A percentile compares a stretch with the other conserved stretches of the same genome.
Conservation (phyloP, 163 green algal species). For the Trebouxia gelatinosa region DNA sequence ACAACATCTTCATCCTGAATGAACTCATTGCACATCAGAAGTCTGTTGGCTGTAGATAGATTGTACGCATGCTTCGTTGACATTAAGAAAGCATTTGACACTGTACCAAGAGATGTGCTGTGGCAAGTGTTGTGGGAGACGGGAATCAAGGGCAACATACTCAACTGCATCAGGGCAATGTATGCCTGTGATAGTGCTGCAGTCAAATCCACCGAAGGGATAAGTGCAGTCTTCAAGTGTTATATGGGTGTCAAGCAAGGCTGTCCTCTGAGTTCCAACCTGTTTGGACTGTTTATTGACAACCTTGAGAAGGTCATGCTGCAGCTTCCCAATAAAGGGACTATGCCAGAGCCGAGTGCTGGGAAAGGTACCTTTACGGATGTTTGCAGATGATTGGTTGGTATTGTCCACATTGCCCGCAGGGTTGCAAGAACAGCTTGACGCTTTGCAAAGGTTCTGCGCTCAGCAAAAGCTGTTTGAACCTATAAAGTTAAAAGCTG, state of each 20-base stretch:
- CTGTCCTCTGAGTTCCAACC: not conserved
- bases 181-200: not conserved
- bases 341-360: not conserved
- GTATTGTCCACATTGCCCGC: not conserved
- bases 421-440: slow-evolving; percentile 1
- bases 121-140: not conserved
- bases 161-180: not conserved
- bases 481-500: not conserved
- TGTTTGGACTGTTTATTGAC: slow-evolving; percentile 7
- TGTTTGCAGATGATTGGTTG: slow-evolving; percentile 14
- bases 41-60: too few relatives aligned
- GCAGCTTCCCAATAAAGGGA: not conserved
- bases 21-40: not conserved
- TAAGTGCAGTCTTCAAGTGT: not conserved
- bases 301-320: not conserved
- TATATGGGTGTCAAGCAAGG: not conserved
- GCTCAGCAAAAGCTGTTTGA: not conserved
- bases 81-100: slow-evolving; percentile 9
- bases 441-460: not conserved
- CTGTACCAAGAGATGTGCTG: slow-evolving; percentile 8
- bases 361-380: not conserved
- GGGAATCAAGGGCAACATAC: not conserved
- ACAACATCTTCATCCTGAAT: not conserved
- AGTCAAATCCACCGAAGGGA: not conserved
- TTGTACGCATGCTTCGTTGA: slow-evolving; percentile 26